Evolutionary conservation across 768 basidiomycete species (phyloP), one percentile per base, ranked within the genome.

Genomic region (Russula sp.): DNA sequence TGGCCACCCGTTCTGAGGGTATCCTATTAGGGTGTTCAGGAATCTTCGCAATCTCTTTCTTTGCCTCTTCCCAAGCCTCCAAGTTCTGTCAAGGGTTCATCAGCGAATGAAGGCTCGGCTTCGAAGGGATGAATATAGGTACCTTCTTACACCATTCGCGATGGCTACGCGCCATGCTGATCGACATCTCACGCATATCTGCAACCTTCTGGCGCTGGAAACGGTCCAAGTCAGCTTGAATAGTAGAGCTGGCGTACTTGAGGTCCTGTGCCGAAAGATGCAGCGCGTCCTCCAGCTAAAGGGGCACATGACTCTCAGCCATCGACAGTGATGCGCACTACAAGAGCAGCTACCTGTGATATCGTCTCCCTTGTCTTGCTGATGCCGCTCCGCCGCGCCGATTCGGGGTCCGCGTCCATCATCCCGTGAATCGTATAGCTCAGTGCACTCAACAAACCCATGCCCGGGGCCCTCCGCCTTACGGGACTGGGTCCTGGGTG

Each of bases 141-240:
- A 94, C 96, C 86, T 94, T 91, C 78, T 90, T 88, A 74, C 94
- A 96, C 95, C 95, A 98, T 68, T 98, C 97, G 55, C 89, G 83
- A 73, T 99, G 97, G 58, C 87, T 89, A 69, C 83, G 81, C 0
- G 94, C 91, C 82, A 98, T 88, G 68, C 83, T 84, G 64, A 98
- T 91, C 44, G 88, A 78, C 94, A 99, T 94, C 73, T 96, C 92
- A 42, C 94, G 79, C 68, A 98, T 68, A 77, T 99, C 97, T 7
- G 94, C 93, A 3, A 99, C 97, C 73, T 99, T 99, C 78, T 98
- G 97, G 27, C 97, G 84, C 73, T 99, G 97, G 76, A 99, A 99
- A 55, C 97, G 84, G 76, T 99, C 97, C 66, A 99, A 78, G 76
- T 99, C 97, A 16, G 93, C 92, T 73, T 99, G 97, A 57, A 99